These are phyloP conservation scores for Boletales sp. DNA, from an alignment of 768 basidiomycete genomes.

Conservation along the genomic window DNA sequence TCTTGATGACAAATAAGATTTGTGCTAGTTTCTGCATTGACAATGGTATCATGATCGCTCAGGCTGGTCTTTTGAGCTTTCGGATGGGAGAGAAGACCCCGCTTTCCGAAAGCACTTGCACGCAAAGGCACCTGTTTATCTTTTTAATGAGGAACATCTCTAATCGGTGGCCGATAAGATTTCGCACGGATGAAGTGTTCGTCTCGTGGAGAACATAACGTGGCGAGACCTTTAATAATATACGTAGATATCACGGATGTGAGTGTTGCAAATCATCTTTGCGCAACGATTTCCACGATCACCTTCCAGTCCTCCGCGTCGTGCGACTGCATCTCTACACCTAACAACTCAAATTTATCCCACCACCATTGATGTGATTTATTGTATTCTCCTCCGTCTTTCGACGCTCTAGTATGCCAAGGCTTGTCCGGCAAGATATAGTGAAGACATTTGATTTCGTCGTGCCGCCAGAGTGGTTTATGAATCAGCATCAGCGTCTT, in stretches of 20 bases:
- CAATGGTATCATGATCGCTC: constrained; percentile 99
- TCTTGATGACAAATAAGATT: background rate
- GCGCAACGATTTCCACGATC: constrained; percentile 47
- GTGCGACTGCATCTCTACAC: constrained; percentile 38
- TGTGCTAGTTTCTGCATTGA: constrained; percentile 93
- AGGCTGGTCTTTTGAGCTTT: constrained; percentile 88
- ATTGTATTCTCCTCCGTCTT: constrained; percentile 45
- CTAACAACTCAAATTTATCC: constrained; percentile 50
- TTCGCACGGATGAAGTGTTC: constrained; percentile 91
- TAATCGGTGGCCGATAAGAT: constrained; percentile 47
- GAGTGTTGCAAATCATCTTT: constrained; percentile 7
- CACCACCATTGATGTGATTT: constrained; percentile 77
- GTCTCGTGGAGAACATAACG: constrained; percentile 72
- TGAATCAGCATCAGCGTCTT: constrained; percentile 81
- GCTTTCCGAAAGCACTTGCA: constrained; percentile 78
- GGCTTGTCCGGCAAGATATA: constrained; percentile 88
- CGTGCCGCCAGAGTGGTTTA: constrained; percentile 74
- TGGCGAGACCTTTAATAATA: background rate
- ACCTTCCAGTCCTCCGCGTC: constrained; percentile 50
- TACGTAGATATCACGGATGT: too few relatives aligned
- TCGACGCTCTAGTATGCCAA: constrained; percentile 57
- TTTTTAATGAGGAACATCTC: background rate
- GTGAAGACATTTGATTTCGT: constrained; percentile 82
- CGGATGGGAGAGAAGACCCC: constrained; percentile 87
- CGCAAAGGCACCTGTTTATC: constrained; percentile 63